phyloP scores from a whole-genome alignment of 2,329 filamentous ascomycete species.

The Clonostachys rhizophaga region DNA sequence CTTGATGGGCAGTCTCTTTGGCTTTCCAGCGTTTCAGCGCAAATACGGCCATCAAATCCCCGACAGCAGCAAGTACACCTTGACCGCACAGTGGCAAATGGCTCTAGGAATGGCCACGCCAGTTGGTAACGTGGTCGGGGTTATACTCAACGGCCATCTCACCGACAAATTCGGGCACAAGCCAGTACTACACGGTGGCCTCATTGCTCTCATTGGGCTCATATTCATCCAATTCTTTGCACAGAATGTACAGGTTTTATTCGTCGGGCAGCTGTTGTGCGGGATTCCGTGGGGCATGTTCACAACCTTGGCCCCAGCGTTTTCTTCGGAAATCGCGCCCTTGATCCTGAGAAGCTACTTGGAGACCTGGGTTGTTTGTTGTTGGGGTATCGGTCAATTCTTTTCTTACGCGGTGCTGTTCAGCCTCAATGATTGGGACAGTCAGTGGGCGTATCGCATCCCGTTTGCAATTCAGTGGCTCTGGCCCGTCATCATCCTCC shows the following conservation, averaged over 20 bases:
- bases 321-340: slow-evolving; percentile 25
- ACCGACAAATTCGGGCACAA: slow-evolving; percentile 10
- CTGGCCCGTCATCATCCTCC: slow-evolving; percentile 30
- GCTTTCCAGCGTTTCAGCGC: slow-evolving; percentile 21
- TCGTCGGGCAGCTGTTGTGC: slow-evolving; percentile 23
- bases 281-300: slow-evolving; percentile 24
- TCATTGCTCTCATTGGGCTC: slow-evolving; percentile 21
- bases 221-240: slow-evolving; percentile 31
- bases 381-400: slow-evolving; percentile 27
- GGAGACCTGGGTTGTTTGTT: slow-evolving; percentile 25
- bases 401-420: slow-evolving; percentile 29
- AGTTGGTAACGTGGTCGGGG: slow-evolving; percentile 32
- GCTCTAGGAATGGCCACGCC: slow-evolving; percentile 25
- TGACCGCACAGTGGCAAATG: slow-evolving; percentile 25
- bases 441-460: slow-evolving; percentile 33
- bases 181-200: slow-evolving; percentile 28
- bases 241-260: slow-evolving; percentile 16
- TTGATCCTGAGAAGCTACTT: slow-evolving; percentile 23
- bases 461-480: slow-evolving; percentile 38
- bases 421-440: slow-evolving; percentile 21
- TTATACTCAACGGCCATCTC: slow-evolving; percentile 11
- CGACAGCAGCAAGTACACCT: background rate
- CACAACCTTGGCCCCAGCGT: slow-evolving; percentile 24
- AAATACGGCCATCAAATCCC: slow-evolving; percentile 12
- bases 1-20: slow-evolving; percentile 22